Base-by-base conservation (phyloP, 2,329 filamentous ascomycete genomes). In the Tricladium varicosporioides region DNA sequence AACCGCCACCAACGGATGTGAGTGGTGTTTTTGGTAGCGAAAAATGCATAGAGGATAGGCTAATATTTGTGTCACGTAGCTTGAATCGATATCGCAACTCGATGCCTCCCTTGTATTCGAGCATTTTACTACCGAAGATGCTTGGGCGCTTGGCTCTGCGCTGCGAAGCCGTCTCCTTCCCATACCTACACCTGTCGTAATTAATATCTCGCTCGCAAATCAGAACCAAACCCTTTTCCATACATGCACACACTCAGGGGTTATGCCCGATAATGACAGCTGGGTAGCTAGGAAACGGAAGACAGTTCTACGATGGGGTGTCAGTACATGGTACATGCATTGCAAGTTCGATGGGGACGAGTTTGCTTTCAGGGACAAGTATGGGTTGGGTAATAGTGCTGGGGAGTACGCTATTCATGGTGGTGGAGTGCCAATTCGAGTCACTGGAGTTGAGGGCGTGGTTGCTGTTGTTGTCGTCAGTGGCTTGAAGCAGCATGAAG, bases 391-490 rank as follows among this genome's bases (percentile, higher is more conserved):
- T 5, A 73, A 75, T 43, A 80, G 79, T 50, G 76, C 78, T 14
- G 80, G 79, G 1, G 76, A 82, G 32, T 93, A 89, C 75, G 89
- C 89, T 1, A 88, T 92, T 60, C 88, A 92, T 71, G 90, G 90
- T 0, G 90, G 90, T 18, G 90, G 80, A 0, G 84, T 90, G 61
- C 90, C 90, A 0, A 80, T 93, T 32, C 78, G 84, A 7, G 89
- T 93, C 5, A 75, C 75, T 53, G 87, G 87, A 0, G 87, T 92
- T 1, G 89, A 92, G 73, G 89, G 89, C 0, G 74, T 91, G 2
- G 85, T 92, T 8, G 89, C 83, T 0, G 85, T 91, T 1, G 84
- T 92, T 19, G 84, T 92, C 15, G 87, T 93, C 1, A 88, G 85
- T 67, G 90, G 89, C 4, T 71, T 93, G 70, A 87, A 85, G 75